Conservation (phyloP, 2,329 filamentous ascomycete genomes). For the Beauveria sp. region DNA sequence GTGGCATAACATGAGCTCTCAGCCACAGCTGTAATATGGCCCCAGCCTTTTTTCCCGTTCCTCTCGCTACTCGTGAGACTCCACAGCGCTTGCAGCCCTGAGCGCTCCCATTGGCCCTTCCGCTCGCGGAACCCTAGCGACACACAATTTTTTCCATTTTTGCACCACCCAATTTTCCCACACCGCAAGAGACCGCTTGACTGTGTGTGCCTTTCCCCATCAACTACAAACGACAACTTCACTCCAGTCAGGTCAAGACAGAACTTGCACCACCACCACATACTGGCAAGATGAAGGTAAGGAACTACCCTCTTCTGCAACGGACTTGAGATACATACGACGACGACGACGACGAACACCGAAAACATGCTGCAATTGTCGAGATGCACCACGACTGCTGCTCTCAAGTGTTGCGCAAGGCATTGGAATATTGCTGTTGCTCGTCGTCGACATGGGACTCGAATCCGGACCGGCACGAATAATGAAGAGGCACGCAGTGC, state of each 20-base stretch:
- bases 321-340: not conserved
- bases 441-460: not conserved
- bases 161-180: constrained; percentile 24
- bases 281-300: constrained; percentile 43
- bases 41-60: not conserved
- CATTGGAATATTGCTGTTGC: not conserved
- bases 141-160: constrained; percentile 34
- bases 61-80: not conserved
- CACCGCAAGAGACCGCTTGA: constrained; percentile 13
- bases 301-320: constrained; percentile 12
- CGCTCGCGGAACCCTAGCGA: constrained; percentile 30
- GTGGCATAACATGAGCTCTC: not conserved
- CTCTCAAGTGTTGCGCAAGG: not conserved
- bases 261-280: constrained; percentile 35
- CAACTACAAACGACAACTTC: constrained; percentile 29
- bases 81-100: not conserved
- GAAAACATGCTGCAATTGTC: not conserved
- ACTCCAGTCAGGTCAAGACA: constrained; percentile 34
- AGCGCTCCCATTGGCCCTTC: constrained; percentile 25
- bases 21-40: not conserved
- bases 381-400: not conserved
- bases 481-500: constrained; percentile 17
- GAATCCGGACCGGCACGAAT: not conserved
- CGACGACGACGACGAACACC: not conserved
- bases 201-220: constrained; percentile 13